phyloP scores from a whole-genome alignment of 768 basidiomycete genomes.

The Tricholoma sp. region DNA sequence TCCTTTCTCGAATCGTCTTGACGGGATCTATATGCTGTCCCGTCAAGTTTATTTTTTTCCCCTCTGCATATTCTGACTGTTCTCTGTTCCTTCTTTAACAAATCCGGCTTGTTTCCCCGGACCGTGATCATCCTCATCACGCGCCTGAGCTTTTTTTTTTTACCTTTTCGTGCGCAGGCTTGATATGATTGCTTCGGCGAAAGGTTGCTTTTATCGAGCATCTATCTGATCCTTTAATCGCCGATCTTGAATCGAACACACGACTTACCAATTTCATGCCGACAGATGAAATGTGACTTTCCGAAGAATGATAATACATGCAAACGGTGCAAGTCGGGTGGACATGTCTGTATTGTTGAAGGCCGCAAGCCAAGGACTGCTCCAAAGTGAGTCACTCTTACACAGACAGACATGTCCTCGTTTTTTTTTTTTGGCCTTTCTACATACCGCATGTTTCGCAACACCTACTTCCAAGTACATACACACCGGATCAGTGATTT shows the following conservation, averaged over 20 bases:
- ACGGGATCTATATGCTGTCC: conserved; percentile 11
- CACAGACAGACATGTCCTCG: conserved; percentile 11
- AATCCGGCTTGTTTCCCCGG: conserved; percentile 2
- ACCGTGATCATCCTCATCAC: neutral
- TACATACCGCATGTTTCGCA: conserved; percentile 8
- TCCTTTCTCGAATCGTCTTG: conserved; percentile 7
- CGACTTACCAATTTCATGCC: conserved; percentile 2
- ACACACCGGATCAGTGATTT: conserved; percentile 11
- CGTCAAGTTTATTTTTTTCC: conserved; percentile 7
- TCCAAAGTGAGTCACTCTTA: conserved; percentile 63
- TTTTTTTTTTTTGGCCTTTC: conserved; percentile 18
- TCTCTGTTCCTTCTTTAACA: conserved; percentile 10
- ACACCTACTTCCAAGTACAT: neutral
- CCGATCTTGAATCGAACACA: neutral
- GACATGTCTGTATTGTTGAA: conserved; percentile 79
- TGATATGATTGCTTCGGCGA: conserved; percentile 1
- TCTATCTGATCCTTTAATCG: neutral
- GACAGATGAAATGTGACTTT: conserved; percentile 86
- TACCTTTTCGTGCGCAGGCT: neutral
- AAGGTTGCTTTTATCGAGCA: neutral
- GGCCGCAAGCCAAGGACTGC: conserved; percentile 73
- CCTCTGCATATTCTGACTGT: conserved; percentile 9
- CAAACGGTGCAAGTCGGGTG: conserved; percentile 65
- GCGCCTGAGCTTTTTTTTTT: neutral
- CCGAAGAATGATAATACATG: conserved; percentile 70